Base-by-base conservation (phyloP, 2,329 filamentous ascomycete species). In the Zalaria sp. region DNA sequence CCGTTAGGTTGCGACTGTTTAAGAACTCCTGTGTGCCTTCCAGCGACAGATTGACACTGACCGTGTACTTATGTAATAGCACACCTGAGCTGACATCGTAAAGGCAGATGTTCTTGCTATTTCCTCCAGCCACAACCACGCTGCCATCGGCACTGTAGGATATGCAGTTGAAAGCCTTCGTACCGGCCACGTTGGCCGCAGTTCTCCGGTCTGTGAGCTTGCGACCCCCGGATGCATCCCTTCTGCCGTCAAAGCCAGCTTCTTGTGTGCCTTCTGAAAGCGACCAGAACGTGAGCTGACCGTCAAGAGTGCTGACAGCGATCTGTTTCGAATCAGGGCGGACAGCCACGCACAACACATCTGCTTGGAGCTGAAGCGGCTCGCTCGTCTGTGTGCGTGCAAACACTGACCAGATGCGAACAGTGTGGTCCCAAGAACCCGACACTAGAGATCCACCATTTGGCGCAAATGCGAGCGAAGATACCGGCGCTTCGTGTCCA, bases 91-190 rank as follows among this genome's bases (percentile, higher is more conserved):
- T 79, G 28, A 93, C 85, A n/a, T 93, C 89, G 64, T 98, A 98
- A 44, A 98, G 63, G 58, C 91, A 96, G 40, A 98, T 95, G 61
- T 93, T 95, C 66, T 98, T 98, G 78, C 87, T 95, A 69, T 91
- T 94, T 28, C 91, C 91, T 38, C 78, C 88, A 1, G 89, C 91
- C 34, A 98, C 69, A 7, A 98, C 70, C 53, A 91, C 95, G 47
- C 78, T 83, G 8, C 91, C 91, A 57, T 98, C 91, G 1, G 85
- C 82, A 58, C 87, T 94, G 65, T 96, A 98, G 41, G 76, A 77
- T 49, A 98, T 83, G 5, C 82, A 83, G 54, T 75, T 81, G 66
- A 94, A 98, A 49, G 78, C 82, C 60, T 98, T 98, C 35, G 85
- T 94, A 32, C 86, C 86, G 1, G 86, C 75, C 3, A 83, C 81